Evolutionary conservation across 2,329 filamentous ascomycete species (phyloP).

Genomic region (Epichloe brachyelytri): DNA sequence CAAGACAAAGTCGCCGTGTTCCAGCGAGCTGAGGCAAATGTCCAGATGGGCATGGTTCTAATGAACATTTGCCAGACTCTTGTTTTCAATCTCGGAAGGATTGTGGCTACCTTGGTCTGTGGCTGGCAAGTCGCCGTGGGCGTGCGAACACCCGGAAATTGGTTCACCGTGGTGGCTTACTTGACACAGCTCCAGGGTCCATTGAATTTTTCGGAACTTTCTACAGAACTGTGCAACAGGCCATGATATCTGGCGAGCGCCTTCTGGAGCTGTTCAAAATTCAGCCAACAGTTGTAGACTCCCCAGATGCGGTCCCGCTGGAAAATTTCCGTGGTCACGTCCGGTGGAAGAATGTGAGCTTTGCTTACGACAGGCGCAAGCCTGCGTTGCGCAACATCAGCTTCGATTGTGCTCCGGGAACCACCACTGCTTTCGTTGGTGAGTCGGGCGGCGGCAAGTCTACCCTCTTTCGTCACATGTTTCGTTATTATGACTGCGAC

Average conservation of each 20-base stretch:
- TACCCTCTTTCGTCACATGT: conserved; percentile 87
- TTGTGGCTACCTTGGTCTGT: conserved; percentile 59
- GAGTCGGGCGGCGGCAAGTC: conserved; percentile 97
- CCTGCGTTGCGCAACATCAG: conserved; percentile 71
- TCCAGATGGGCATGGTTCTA: conserved; percentile 61
- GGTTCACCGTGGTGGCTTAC: conserved; percentile 62
- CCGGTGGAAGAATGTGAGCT: conserved; percentile 76
- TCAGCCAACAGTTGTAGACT: conserved; percentile 78
- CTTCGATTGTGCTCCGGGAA: conserved; percentile 79
- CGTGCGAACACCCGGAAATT: conserved; percentile 53
- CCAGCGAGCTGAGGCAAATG: conserved; percentile 62
- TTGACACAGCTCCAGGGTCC: conserved; percentile 70
- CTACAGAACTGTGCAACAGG: conserved; percentile 88
- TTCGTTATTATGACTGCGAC: conserved; percentile 85
- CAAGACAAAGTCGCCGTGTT: conserved; percentile 56
- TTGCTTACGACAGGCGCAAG: conserved; percentile 78
- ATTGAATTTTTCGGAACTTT: conserved; percentile 88
- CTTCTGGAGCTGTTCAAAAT: conserved; percentile 95
- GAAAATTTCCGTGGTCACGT: conserved; percentile 66
- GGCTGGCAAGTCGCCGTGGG: conserved; percentile 65
- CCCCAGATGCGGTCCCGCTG: conserved; percentile 49
- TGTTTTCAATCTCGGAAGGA: conserved; percentile 65
- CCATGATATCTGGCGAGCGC: conserved; percentile 94
- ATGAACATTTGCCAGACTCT: conserved; percentile 74
- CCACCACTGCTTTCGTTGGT: conserved; percentile 89